Percentiles rank a stretch among this genome's conserved stretches.
Conservation (phyloP, 257 asterid species). For the Nicotiana obtusifolia region DNA sequence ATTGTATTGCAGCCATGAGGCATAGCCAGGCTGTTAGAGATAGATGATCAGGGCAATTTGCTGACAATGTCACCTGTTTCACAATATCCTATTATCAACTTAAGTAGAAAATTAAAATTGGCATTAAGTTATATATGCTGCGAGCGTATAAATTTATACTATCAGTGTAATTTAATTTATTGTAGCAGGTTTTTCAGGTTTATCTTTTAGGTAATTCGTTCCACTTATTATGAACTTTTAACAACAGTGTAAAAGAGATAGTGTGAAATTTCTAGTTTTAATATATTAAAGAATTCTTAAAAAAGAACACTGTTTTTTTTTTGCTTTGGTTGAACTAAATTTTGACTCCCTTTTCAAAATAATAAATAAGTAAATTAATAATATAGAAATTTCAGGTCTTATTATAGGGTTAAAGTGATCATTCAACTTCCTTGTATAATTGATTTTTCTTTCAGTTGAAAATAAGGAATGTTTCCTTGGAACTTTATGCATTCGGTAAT, state of each 20-base stretch:
- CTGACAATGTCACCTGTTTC: constrained; percentile 24
- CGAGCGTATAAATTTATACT: background rate
- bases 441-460: background rate
- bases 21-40: constrained; percentile 40
- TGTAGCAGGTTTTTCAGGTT: background rate
- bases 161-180: background rate
- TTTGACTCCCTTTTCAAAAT: background rate
- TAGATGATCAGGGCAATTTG: constrained; percentile 32
- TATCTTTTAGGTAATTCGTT: background rate
- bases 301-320: background rate
- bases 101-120: too few relatives aligned
- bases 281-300: background rate
- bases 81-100: background rate
- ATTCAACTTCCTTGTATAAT: too few relatives aligned
- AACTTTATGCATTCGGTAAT: background rate
- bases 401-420: too few relatives aligned
- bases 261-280: too few relatives aligned
- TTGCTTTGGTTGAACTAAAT: background rate
- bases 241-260: too few relatives aligned
- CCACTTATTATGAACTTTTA: too few relatives aligned
- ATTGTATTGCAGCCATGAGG: constrained; percentile 26
- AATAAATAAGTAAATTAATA: background rate
- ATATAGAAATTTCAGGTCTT: background rate
- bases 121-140: background rate
- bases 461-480: background rate